A percentile compares a stretch with the other conserved stretches of the same genome.
Evolutionary conservation across 225 moss, liverwort and hornwort species (phyloP).

Genomic region (Ulota crispa): DNA sequence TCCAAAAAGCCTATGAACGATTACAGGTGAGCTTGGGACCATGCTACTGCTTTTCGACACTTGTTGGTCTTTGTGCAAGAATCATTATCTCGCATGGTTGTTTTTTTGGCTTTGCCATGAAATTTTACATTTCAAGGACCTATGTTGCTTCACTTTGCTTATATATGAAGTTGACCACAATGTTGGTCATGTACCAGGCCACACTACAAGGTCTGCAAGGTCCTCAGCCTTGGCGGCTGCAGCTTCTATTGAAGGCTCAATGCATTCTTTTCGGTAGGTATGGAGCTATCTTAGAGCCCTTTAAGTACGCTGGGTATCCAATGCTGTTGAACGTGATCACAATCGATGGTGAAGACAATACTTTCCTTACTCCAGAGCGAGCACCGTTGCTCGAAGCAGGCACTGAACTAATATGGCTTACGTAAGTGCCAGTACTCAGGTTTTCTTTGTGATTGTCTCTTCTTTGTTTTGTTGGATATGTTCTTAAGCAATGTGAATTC

Average conservation of each 20-base stretch:
- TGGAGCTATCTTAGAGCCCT: constrained; percentile 82
- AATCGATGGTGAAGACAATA: constrained; percentile 84
- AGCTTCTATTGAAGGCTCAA: constrained; percentile 85
- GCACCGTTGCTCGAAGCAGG: constrained; percentile 86
- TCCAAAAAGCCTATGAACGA: constrained; percentile 93
- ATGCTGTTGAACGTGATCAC: constrained; percentile 93
- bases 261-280: constrained; percentile 92
- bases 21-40: constrained; percentile 54
- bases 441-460: constrained; percentile 7
- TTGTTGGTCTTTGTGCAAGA: too few relatives aligned
- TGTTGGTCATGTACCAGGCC: constrained; percentile 53
- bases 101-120: background rate
- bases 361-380: constrained; percentile 80
- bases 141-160: too few relatives aligned
- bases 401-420: constrained; percentile 89
- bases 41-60: too few relatives aligned
- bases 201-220: constrained; percentile 95
- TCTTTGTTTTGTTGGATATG: too few relatives aligned
- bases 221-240: constrained; percentile 90
- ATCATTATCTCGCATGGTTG: too few relatives aligned
- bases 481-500: too few relatives aligned
- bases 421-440: constrained; percentile 55
- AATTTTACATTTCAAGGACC: background rate
- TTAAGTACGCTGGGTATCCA: constrained; percentile 94
- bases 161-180: background rate